These are phyloP conservation scores for Dactylella cylindrospora DNA, from an alignment of 2,329 filamentous ascomycete species.

Conservation along the genomic window DNA sequence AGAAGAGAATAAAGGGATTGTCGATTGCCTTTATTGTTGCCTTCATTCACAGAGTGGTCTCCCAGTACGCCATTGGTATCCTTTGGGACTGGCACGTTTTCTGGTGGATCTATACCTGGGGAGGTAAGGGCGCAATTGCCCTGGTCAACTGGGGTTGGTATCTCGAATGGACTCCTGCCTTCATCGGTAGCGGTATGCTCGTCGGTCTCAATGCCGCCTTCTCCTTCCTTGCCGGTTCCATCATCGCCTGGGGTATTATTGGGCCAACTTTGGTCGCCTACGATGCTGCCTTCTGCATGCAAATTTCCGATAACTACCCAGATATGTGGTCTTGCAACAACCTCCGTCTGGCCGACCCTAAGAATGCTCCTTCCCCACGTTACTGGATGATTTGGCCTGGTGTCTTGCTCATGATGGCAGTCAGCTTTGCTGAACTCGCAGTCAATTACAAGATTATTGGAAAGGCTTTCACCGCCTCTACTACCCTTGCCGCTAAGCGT, in stretches of 20 bases:
- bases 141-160: conserved; percentile 66
- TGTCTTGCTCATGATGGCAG: conserved; percentile 58
- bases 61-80: conserved; percentile 63
- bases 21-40: conserved; percentile 58
- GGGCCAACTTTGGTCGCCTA: conserved; percentile 49
- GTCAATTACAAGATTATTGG: conserved; percentile 56
- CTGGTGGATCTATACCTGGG: conserved; percentile 61
- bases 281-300: conserved; percentile 42
- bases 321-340: conserved; percentile 53
- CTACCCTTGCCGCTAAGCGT: conserved; percentile 54
- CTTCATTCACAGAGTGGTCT: conserved; percentile 60
- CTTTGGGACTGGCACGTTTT: conserved; percentile 61
- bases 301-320: conserved; percentile 21
- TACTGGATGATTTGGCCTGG: conserved; percentile 60
- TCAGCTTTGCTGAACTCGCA: conserved; percentile 56
- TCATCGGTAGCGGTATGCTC: conserved; percentile 63
- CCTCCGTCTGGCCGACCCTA: conserved; percentile 52
- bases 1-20: conserved; percentile 62
- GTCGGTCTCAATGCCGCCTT: conserved; percentile 62
- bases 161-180: conserved; percentile 63
- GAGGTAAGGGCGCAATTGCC: conserved; percentile 57
- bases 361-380: conserved; percentile 56
- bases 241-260: conserved; percentile 62
- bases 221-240: conserved; percentile 61
- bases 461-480: conserved; percentile 57